Evolutionary conservation across 192 early-diverging fungal species (phyloP).

Genomic region (Chytriomyces hyalinus): DNA sequence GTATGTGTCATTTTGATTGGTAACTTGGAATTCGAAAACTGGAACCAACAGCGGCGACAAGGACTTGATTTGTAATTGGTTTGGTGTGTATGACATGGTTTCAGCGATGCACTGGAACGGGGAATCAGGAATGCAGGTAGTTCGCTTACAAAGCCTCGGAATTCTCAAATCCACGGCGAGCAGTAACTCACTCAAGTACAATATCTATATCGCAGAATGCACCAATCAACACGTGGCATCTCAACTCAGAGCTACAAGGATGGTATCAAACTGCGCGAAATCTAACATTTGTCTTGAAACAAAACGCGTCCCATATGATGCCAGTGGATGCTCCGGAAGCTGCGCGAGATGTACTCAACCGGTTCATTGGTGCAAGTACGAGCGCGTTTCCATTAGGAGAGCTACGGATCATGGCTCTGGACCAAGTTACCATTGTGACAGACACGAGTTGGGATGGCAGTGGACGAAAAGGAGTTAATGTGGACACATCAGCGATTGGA

Average conservation of each 20-base stretch:
- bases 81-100: conserved; percentile 73
- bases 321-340: conserved; percentile 69
- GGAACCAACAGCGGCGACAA: conserved; percentile 65
- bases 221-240: conserved; percentile 51
- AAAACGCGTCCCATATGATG: conserved; percentile 74
- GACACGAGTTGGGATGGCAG: not conserved
- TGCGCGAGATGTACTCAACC: conserved; percentile 61
- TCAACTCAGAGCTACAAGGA: conserved; percentile 54
- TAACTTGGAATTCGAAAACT: not conserved
- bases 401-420: not conserved
- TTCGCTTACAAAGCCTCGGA: not conserved
- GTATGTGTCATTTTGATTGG: not conserved
- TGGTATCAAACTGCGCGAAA: conserved; percentile 59
- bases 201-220: conserved; percentile 36
- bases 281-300: conserved; percentile 63
- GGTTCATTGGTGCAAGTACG: conserved; percentile 47
- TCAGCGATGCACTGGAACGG: conserved; percentile 71
- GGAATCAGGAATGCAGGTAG: conserved; percentile 63
- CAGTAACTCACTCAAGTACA: not conserved
- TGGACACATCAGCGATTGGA: not conserved
- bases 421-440: not conserved
- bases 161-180: not conserved
- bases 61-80: conserved; percentile 82
- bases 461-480: not conserved
- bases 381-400: not conserved